Evolutionary conservation across 1,284 basidiomycete species (phyloP), one percentile per base, ranked within the genome.

Genomic region (Cryptococcus sp.): DNA sequence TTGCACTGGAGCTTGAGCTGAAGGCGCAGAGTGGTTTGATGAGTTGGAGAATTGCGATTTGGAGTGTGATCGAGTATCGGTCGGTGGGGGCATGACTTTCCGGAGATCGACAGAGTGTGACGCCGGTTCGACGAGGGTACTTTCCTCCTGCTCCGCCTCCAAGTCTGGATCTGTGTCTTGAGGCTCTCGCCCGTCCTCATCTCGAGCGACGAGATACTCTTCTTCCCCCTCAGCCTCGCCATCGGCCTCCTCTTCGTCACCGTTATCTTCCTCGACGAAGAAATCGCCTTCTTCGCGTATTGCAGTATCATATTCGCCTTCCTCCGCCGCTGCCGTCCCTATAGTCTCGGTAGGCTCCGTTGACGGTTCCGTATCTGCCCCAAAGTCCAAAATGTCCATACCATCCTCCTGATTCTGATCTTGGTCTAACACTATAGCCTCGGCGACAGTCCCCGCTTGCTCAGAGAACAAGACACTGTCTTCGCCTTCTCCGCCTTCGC

Each of bases 381-480:
- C 50, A 40, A 47, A 43, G 3, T 46, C 45, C 25, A 47, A 22
- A 46, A 42, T 30, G 25, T 57, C 59, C 23, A 41, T 42, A 25
- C 45, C 27, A 45, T 49, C 41, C 25, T 51, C 45, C 22, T 49
- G 25, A 19, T n/a, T 54, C 17, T 27, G 25, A 38, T 50, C 25
- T 48, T 51, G 47, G 50, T 45, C 59, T 41, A 27, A 39, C 42
- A 39, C 23, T 4, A 30, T 40, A 35, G 30, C 30, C 27, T 39
- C 50, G 8, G n/a, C 22, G 20, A 39, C 17, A 7, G 10, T 40
- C 23, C 47, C 52, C 16, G 54, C 50, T 54, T 71, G 67, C 47
- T 77, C 75, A 0, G 75, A 77, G 50, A 75, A 77, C 42, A 77
- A 60, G 1, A 74, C 65, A 41, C 70, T 70, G 5, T 56, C 62